A percentile compares a stretch with the other conserved stretches of the same genome.
Evolutionary conservation across 2,329 filamentous ascomycete genomes (phyloP).

Genomic region (Chaetomiaceae sp.): DNA sequence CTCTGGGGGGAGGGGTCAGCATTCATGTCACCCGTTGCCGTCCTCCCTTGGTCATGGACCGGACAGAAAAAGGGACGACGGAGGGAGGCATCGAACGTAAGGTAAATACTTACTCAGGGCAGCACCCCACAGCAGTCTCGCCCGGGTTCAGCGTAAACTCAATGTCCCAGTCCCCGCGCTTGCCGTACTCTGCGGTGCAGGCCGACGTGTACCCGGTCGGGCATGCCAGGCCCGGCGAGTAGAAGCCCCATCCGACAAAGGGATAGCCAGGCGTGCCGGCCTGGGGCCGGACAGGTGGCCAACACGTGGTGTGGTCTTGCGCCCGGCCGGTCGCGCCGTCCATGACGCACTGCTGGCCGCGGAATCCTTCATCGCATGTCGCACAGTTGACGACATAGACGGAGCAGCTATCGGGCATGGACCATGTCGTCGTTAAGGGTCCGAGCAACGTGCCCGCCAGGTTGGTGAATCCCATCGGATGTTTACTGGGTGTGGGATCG

Average conservation of each 20-base stretch:
- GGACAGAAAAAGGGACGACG: no score
- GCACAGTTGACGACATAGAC: not conserved
- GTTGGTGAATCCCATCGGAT: not conserved
- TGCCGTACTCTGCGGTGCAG: not conserved
- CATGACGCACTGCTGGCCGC: conserved; percentile 1
- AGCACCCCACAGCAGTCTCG: not conserved
- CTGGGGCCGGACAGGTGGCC: not conserved
- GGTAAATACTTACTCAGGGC: not conserved
- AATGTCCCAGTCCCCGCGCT: not conserved
- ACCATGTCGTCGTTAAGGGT: conserved; percentile 10
- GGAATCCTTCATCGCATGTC: not conserved
- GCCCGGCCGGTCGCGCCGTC: not conserved
- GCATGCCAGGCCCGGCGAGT: not conserved
- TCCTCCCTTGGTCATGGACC: no score
- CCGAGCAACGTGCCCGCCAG: not conserved
- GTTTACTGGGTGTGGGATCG: no score
- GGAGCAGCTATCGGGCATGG: conserved; percentile 3
- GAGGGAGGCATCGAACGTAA: no score
- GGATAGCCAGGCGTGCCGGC: not conserved
- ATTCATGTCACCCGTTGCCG: no score
- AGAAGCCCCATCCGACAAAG: not conserved
- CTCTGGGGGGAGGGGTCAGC: not conserved
- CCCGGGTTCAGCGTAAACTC: not conserved
- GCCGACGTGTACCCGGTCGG: not conserved
- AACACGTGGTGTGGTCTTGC: not conserved